Evolutionary conservation across 441 rosid genomes (phyloP), one percentile per base, ranked within the genome.

Genomic region (Manihot esculenta): DNA sequence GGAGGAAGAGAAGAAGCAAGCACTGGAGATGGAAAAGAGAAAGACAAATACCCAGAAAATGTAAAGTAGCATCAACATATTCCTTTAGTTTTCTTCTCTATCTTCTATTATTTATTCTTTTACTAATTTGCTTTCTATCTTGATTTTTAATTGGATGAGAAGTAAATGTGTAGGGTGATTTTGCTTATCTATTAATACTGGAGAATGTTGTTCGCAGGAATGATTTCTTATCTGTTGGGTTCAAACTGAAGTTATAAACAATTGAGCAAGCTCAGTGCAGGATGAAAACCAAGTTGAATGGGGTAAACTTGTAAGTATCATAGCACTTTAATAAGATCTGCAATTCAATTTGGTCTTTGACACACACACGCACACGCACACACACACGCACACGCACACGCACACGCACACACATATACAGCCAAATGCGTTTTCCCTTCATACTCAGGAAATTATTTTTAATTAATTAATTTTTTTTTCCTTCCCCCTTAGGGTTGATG

Each of bases 211-310:
- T 62, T 63, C 17, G 51, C 79, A 87, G 89, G 81, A 87, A 85
- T 77, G 86, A 83, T 74, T 80, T 80, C 70, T 60, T 83, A 24
- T 80, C 82, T 1, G 71, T 73, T 11, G 84, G 84, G 13, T 80
- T 78, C 70, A 83, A 83, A 30, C 74, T 87, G 73, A 80, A 81
- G 79, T 72, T 87, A 74, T 85, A 58, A 77, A 69, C 69, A 62
- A 21, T 33, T 7, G 30, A 42, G 45, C 41, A 45, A 50, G 58
- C 18, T n/a, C 4, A 0, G 33, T 1, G 3, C 30, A 33, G 3
- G 21, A 21, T 13, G 0, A 15, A 44, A 9, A 23, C 69, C 9
- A 27, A 9, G 27, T 24, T 11, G 42, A 44, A 35, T 0, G 42
- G 12, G 62, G 63, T 26, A 23, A 45, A 44, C 65, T 58, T 26